Conservation (phyloP, 106 monocot species). For the Vanilla planifolia region DNA sequence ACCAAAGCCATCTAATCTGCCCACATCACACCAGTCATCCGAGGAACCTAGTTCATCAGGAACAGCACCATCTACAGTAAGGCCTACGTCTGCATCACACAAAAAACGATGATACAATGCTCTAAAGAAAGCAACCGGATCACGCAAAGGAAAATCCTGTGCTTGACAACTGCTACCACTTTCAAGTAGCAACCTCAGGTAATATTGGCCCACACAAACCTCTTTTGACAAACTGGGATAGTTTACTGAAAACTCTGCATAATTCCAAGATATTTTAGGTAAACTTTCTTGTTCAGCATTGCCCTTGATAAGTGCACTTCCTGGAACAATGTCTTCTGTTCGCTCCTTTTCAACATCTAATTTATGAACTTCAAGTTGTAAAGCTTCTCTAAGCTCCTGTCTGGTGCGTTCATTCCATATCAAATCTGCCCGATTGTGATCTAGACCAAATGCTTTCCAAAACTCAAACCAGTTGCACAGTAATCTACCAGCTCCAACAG, state of each 20-base stretch:
- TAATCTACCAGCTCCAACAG: constrained; percentile 92
- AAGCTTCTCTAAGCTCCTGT: constrained; percentile 83
- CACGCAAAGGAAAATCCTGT: constrained; percentile 91
- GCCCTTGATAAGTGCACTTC: constrained; percentile 37
- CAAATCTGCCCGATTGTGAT: constrained; percentile 95
- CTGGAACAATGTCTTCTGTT: constrained; percentile 89
- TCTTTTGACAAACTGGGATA: constrained; percentile 97
- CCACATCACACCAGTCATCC: constrained; percentile 99
- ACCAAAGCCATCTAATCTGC: constrained; percentile 97
- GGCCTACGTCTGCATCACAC: constrained; percentile 95
- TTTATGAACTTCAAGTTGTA: constrained; percentile 95
- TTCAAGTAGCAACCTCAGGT: constrained; percentile 85
- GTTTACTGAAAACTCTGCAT: constrained; percentile 81
- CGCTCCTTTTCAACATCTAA: constrained; percentile 98
- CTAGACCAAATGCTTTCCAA: constrained; percentile 92
- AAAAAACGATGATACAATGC: constrained; percentile 96
- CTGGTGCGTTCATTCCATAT: constrained; percentile 99
- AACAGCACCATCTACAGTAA: constrained; percentile 91
- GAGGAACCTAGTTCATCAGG: constrained; percentile 96
- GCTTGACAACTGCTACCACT: constrained; percentile 65
- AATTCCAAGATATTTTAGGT: constrained; percentile 93
- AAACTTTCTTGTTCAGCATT: constrained; percentile 35
- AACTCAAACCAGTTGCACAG: constrained; percentile 95
- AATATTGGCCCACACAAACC: constrained; percentile 99
- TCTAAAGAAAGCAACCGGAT: constrained; percentile 91